Conservation (phyloP, 2,329 filamentous ascomycete species). For the Didymella pomorum region DNA sequence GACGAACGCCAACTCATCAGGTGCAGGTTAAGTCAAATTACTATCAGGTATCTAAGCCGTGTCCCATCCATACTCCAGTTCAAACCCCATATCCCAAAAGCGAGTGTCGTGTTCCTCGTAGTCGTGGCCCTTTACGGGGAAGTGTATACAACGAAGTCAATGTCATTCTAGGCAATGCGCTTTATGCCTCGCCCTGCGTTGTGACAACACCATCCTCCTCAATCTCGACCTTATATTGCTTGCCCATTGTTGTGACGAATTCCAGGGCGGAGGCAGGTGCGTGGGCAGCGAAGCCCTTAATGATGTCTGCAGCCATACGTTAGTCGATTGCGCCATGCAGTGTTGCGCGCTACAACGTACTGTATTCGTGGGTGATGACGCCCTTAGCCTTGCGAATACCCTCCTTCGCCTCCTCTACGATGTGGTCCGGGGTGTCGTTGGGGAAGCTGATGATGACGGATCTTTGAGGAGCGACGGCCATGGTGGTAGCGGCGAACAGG, state of each 20-base stretch:
- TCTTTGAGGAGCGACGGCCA: conserved; percentile 69
- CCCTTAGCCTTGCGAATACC: conserved; percentile 71
- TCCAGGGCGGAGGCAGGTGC: conserved; percentile 74
- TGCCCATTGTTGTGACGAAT: conserved; percentile 69
- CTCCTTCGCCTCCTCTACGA: conserved; percentile 76
- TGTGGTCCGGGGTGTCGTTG: conserved; percentile 69
- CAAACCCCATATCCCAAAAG: conserved; percentile 4
- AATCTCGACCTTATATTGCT: conserved; percentile 69
- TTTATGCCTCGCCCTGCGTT: conserved; percentile 43
- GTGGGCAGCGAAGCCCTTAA: conserved; percentile 79
- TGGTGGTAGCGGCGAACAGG: conserved; percentile 66
- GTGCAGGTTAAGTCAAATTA: conserved; percentile 2
- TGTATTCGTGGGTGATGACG: conserved; percentile 82
- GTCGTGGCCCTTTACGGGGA: background rate
- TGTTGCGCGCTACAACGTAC: conserved; percentile 20
- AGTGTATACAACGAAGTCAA: too few species aligned
- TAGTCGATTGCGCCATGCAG: background rate
- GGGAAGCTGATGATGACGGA: conserved; percentile 82
- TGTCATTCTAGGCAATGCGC: too few species aligned
- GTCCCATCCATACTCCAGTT: conserved; percentile 3
- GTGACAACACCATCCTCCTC: conserved; percentile 78
- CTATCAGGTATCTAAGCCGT: conserved; percentile 10
- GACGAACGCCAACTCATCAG: background rate
- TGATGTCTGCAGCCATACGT: conserved; percentile 46
- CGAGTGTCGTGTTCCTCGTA: background rate